Percentiles rank a stretch among this genome's conserved stretches.
phyloP scores from a whole-genome alignment of 345 rosid species.

The Ricinus communis region DNA sequence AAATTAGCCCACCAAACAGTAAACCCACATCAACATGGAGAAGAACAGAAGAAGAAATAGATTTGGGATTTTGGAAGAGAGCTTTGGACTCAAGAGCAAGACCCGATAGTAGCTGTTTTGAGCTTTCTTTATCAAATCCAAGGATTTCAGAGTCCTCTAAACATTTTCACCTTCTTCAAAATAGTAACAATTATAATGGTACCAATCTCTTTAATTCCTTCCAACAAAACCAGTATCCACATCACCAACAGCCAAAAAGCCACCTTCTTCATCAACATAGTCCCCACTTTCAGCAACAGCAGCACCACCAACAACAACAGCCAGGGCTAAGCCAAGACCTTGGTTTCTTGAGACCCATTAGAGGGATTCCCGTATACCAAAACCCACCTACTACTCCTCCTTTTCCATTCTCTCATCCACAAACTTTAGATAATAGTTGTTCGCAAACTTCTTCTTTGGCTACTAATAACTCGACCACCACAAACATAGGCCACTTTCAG shows the following conservation, averaged over 20 bases:
- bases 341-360: constrained; percentile 77
- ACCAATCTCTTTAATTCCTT: constrained; percentile 36
- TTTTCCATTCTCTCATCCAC: constrained; percentile 47
- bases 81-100: constrained; percentile 49
- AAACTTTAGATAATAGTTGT: constrained; percentile 22
- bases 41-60: constrained; percentile 51
- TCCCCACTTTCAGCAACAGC: constrained; percentile 23
- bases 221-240: constrained; percentile 36
- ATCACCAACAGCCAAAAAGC: constrained; percentile 20
- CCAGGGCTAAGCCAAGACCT: constrained; percentile 56
- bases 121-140: constrained; percentile 70
- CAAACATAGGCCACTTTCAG: constrained; percentile 42
- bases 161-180: constrained; percentile 37
- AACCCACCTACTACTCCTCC: constrained; percentile 44
- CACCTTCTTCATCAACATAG: constrained; percentile 30
- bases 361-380: constrained; percentile 83
- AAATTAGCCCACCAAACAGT: constrained; percentile 70
- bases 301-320: constrained; percentile 16
- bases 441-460: constrained; percentile 33
- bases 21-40: constrained; percentile 67
- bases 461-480: constrained; percentile 21
- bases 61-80: constrained; percentile 60
- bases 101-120: constrained; percentile 38
- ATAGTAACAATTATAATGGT: constrained; percentile 30
- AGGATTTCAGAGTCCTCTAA: constrained; percentile 41